These are phyloP conservation scores for Penicillium ucsense DNA, from an alignment of 495 filamentous ascomycete genomes.

Conservation along the genomic window DNA sequence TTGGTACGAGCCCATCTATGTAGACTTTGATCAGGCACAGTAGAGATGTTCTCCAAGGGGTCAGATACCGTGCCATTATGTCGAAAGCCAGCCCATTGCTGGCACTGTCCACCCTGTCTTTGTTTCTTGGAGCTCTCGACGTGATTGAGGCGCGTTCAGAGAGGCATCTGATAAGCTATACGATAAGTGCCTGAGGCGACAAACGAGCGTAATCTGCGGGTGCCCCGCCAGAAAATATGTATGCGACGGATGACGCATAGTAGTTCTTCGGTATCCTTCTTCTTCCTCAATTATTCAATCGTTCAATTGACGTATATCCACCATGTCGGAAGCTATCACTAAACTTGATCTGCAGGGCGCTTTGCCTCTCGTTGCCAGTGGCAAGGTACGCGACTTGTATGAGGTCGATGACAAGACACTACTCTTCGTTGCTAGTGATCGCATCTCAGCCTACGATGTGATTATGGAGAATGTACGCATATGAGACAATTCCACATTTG, in stretches of 20 bases:
- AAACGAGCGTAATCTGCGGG: conserved; percentile 6
- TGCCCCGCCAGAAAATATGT: conserved; percentile 16
- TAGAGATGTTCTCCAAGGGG: conserved; percentile 75
- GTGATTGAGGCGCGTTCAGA: conserved; percentile 4
- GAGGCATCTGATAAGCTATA: conserved; percentile 5
- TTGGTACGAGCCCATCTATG: conserved; percentile 63
- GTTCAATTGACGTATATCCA: conserved; percentile 9
- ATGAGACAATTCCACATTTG: neutral
- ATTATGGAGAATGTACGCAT: conserved; percentile 66
- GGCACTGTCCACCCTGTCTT: neutral
- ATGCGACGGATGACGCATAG: conserved; percentile 13
- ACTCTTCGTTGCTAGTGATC: conserved; percentile 82
- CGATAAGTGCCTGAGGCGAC: conserved; percentile 17
- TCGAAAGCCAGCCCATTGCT: conserved; percentile 8
- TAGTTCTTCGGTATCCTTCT: neutral
- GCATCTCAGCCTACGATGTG: conserved; percentile 92
- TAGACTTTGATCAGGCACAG: conserved; percentile 76
- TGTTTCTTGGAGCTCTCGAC: neutral
- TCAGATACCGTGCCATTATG: conserved; percentile 69
- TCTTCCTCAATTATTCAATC: neutral
- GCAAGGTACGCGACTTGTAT: conserved; percentile 82
- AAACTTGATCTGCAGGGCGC: conserved; percentile 43
- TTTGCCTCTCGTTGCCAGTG: conserved; percentile 48
- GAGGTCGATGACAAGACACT: conserved; percentile 63
- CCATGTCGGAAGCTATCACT: conserved; percentile 40